Evolutionary conservation across 768 basidiomycete genomes (phyloP), one percentile per base, ranked within the genome.

Genomic region (Cyclocybe aegerita): DNA sequence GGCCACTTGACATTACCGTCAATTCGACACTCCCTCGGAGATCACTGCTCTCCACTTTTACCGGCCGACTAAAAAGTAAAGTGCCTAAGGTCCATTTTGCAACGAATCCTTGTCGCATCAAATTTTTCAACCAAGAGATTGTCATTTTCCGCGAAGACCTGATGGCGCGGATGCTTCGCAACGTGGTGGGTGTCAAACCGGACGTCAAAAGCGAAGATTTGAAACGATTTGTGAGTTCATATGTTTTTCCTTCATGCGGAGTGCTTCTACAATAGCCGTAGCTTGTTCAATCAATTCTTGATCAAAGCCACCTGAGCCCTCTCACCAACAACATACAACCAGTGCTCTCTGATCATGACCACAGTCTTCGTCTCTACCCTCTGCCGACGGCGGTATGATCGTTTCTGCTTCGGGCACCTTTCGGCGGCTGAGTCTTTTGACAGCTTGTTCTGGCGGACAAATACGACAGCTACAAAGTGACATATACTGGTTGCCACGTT

Each of bases 401-500:
- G 3, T 23, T 15, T 46, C 35, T 38, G 16, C 34, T 37, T 32
- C 23, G 63, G 41, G 29, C 15, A 14, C n/a, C 4, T 29, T 34
- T 36, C 5, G 30, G 47, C 29, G 29, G 49, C 49, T 47, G 48
- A 31, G 30, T 9, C n/a, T 11, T 47, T 31, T 36, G 23, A 12
- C 54, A 97, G 94, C 76, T 98, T 14, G 77, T 98, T 31, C 80
- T 99, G 9, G 97, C 97, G 1, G 97, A 99, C 71, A 94, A 88
- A 68, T 97, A 98, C 63, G 95, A 97, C 65, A 83, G 89, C 41
- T 99, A 93, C 66, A 93, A 97, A 60, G 77, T 97, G 56, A 98
- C 95, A 1, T 99, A 99, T 66, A 94, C 95, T 51, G 93, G 93
- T 9, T 98, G 97, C 60, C 97, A 98, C 69, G 97, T 98, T 23